phyloP scores from a whole-genome alignment of 768 basidiomycete species.

The Boletus speciosus region DNA sequence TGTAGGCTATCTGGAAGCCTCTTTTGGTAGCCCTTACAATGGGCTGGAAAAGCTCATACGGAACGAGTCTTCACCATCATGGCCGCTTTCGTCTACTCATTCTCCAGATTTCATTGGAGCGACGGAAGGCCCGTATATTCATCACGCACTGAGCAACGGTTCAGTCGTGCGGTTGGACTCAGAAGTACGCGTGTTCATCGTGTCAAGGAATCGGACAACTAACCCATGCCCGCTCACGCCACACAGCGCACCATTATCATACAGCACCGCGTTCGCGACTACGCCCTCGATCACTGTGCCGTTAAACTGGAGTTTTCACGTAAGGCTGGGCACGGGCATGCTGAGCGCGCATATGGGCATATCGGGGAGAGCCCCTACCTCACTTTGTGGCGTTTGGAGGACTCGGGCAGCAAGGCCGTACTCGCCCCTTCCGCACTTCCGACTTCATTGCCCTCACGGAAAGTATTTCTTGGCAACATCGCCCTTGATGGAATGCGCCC shows the following conservation, averaged over 20 bases:
- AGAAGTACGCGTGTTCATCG: conserved; percentile 2
- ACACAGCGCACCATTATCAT: conserved; percentile 16
- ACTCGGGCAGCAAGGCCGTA: neutral
- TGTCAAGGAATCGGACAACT: neutral
- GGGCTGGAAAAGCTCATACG: conserved; percentile 23
- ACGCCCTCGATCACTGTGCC: conserved; percentile 21
- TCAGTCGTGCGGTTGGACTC: conserved; percentile 22
- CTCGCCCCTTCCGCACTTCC: conserved; percentile 12
- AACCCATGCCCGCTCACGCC: neutral
- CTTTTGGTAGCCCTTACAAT: conserved; percentile 19
- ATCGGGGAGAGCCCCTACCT: conserved; percentile 15
- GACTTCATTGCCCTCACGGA: conserved; percentile 4
- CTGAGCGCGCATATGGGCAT: conserved; percentile 13
- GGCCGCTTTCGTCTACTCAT: conserved; percentile 23
- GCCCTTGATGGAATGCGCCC: conserved; percentile 6
- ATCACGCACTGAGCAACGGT: conserved; percentile 13
- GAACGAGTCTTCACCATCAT: conserved; percentile 26
- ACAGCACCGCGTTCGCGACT: conserved; percentile 25
- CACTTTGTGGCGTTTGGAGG: conserved; percentile 18
- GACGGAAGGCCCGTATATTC: conserved; percentile 6
- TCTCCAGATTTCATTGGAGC: conserved; percentile 22
- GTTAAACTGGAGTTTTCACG: conserved; percentile 10
- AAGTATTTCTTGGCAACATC: conserved; percentile 18
- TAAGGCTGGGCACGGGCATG: neutral
- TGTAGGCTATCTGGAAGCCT: conserved; percentile 4